These are phyloP conservation scores for Micromonas pusilla DNA, from an alignment of 139 green algal species.

Conservation along the genomic window DNA sequence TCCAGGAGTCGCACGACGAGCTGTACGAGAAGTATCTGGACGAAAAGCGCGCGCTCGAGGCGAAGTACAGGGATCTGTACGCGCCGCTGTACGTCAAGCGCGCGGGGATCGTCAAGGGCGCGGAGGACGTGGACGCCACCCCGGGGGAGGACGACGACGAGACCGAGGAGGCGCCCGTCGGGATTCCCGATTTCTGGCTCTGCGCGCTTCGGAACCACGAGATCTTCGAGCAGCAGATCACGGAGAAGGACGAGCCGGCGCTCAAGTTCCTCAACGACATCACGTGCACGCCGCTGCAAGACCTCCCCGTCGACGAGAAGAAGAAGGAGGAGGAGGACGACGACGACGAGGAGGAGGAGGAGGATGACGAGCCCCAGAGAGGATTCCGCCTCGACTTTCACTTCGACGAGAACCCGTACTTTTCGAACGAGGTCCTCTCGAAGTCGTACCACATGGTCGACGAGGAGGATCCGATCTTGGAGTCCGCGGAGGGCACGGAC, in stretches of 20 bases:
- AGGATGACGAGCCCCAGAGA: conserved; percentile 77
- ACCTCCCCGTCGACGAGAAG: not conserved
- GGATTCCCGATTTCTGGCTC: conserved; percentile 80
- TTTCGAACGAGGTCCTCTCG: conserved; percentile 52
- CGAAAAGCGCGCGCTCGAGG: conserved; percentile 63
- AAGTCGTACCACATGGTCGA: conserved; percentile 84
- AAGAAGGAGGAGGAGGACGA: conserved; percentile 38
- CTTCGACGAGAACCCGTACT: conserved; percentile 84
- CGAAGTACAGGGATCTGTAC: conserved; percentile 69
- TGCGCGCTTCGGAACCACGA: conserved; percentile 64
- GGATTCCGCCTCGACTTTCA: conserved; percentile 38
- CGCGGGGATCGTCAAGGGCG: conserved; percentile 42
- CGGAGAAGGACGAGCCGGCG: conserved; percentile 77
- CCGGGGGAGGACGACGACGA: conserved; percentile 27
- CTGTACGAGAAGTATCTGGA: conserved; percentile 54
- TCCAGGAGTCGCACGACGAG: conserved; percentile 65
- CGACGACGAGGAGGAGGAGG: conserved; percentile 58
- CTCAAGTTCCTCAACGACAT: conserved; percentile 61
- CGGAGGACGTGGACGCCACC: conserved; percentile 23
- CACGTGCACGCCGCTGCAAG: not conserved
- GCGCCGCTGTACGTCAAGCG: conserved; percentile 69
- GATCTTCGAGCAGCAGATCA: conserved; percentile 43
- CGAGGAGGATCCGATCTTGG: conserved; percentile 71
- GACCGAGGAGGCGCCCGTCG: conserved; percentile 6
- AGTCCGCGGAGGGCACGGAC: conserved; percentile 66